Conservation (phyloP, 31 red algal species). For the Odonthalia washingtoniensis region DNA sequence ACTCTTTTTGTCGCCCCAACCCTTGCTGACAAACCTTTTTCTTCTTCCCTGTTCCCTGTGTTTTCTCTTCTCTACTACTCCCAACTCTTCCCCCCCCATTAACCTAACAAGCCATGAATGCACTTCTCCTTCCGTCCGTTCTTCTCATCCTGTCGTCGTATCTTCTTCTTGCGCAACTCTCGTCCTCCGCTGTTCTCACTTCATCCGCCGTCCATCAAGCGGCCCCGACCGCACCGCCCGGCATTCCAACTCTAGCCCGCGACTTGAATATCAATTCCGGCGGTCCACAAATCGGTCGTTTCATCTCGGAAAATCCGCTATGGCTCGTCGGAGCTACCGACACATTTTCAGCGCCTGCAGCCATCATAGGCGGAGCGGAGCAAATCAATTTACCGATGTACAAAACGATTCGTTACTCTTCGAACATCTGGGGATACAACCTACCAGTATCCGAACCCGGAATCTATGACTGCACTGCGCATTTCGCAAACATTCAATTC, state of each 20-base stretch:
- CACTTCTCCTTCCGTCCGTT: too few species aligned
- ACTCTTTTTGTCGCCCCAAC: too few species aligned
- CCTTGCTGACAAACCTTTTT: too few species aligned
- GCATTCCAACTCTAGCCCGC: neutral
- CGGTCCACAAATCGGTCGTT: constrained; percentile 58
- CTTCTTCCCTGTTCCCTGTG: too few species aligned
- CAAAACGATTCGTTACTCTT: constrained; percentile 32
- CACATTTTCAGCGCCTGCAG: constrained; percentile 26
- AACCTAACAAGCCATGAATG: too few species aligned
- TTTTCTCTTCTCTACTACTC: too few species aligned
- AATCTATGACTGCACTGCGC: constrained; percentile 57
- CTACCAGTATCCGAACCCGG: constrained; percentile 65
- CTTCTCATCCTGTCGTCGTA: too few species aligned
- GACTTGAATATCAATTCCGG: constrained; percentile 72
- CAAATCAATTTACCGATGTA: constrained; percentile 36
- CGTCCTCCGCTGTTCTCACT: too few species aligned
- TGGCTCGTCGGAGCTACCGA: constrained; percentile 44
- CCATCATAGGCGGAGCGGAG: constrained; percentile 58
- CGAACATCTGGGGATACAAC: constrained; percentile 55
- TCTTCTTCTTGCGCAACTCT: too few species aligned
- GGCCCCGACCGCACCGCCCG: neutral
- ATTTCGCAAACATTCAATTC: constrained; percentile 69
- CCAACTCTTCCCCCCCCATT: too few species aligned
- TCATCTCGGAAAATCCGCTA: constrained; percentile 52
- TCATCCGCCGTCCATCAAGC: too few species aligned